Evolutionary conservation across 2,329 filamentous ascomycete genomes (phyloP).

Genomic region (Colletotrichum gigasporum): DNA sequence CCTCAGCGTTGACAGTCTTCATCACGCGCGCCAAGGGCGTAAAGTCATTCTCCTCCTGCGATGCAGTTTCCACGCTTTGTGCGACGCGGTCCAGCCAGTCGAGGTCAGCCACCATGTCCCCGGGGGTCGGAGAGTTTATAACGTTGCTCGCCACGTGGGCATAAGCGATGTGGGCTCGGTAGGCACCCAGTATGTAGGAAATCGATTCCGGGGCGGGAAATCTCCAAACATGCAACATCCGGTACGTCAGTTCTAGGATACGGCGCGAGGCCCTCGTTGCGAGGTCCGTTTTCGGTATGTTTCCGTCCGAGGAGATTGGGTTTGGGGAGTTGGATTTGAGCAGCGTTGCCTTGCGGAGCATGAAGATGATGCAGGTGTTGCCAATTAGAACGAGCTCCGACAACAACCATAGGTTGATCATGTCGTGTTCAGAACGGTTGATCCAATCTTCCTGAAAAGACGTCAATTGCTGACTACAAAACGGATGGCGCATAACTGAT

Average conservation of each 20-base stretch:
- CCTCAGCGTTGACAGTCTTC: slow-evolving; percentile 8
- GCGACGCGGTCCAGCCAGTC: slow-evolving; percentile 13
- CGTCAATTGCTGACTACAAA: no score
- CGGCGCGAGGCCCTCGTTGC: slow-evolving; percentile 11
- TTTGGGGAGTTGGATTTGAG: slow-evolving; percentile 11
- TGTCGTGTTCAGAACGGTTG: slow-evolving; percentile 31
- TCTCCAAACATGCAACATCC: background rate
- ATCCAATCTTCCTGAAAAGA: slow-evolving; percentile 38
- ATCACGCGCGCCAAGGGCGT: slow-evolving; percentile 1
- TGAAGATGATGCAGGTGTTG: slow-evolving; percentile 44
- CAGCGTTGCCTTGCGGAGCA: slow-evolving; percentile 41
- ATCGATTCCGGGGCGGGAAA: background rate
- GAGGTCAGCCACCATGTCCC: background rate
- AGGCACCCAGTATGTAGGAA: background rate
- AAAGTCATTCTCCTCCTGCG: slow-evolving; percentile 13
- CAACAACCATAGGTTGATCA: slow-evolving; percentile 38
- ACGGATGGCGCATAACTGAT: no score
- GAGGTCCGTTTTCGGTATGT: background rate
- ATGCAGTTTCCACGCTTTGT: background rate
- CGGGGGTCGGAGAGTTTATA: background rate
- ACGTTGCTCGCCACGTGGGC: slow-evolving; percentile 15
- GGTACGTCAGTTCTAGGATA: slow-evolving; percentile 9
- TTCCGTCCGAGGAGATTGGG: background rate
- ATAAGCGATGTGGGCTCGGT: slow-evolving; percentile 6
- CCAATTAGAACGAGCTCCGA: slow-evolving; percentile 39